A percentile compares a stretch with the other conserved stretches of the same genome.
phyloP scores from a whole-genome alignment of 2,329 filamentous ascomycete genomes.

The Furcasterigmium sp. region DNA sequence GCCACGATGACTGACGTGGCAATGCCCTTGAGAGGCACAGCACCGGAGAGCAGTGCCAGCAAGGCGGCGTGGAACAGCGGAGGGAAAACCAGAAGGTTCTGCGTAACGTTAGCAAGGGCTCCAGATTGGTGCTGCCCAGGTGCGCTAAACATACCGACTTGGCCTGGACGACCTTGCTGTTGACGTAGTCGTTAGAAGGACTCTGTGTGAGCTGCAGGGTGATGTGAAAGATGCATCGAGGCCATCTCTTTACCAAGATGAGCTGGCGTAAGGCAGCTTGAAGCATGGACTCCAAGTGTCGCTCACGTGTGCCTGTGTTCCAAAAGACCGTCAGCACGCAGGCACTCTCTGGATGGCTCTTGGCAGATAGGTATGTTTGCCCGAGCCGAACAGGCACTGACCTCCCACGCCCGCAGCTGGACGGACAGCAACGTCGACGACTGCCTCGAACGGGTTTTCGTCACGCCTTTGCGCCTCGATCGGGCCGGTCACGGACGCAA shows the following conservation, averaged over 20 bases:
- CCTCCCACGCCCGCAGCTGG: conserved; percentile 81
- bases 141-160: conserved; percentile 45
- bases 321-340: no score
- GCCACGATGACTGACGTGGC: conserved; percentile 62
- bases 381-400: no score
- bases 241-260: conserved; percentile 70
- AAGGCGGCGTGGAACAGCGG: conserved; percentile 76
- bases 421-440: conserved; percentile 84
- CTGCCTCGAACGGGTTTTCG: conserved; percentile 85
- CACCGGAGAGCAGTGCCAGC: conserved; percentile 74
- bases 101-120: conserved; percentile 16
- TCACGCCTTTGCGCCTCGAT: conserved; percentile 86
- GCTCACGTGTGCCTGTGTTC: conserved; percentile 65
- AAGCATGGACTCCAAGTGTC: conserved; percentile 75
- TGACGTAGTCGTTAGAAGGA: conserved; percentile 62
- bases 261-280: conserved; percentile 68
- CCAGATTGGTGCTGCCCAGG: no score
- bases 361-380: no score
- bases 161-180: conserved; percentile 54
- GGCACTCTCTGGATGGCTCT: no score
- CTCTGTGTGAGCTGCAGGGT: conserved; percentile 70
- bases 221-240: conserved; percentile 72
- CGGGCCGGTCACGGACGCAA: conserved; percentile 86
- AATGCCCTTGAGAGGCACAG: conserved; percentile 72
- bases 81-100: conserved; percentile 78